A percentile compares a stretch with the other conserved stretches of the same genome.
These are phyloP conservation scores for Tricholoma bakamatsutake DNA, from an alignment of 768 basidiomycete genomes.

Conservation along the genomic window DNA sequence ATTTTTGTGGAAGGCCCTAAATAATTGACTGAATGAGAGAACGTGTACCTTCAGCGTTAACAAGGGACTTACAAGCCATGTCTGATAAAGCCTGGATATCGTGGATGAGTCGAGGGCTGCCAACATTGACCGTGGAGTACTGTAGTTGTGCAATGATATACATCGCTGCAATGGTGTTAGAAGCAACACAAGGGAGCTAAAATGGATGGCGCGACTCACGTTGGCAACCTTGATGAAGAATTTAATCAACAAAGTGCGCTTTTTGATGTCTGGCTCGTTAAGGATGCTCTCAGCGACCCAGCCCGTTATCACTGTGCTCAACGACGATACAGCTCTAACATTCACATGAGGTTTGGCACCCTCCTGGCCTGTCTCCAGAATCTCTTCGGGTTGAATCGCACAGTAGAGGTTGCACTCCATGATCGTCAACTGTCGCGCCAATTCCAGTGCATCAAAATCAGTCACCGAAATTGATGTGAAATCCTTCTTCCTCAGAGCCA, in stretches of 20 bases:
- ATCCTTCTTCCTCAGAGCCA: conserved; percentile 59
- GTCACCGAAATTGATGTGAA: conserved; percentile 61
- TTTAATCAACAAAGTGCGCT: conserved; percentile 70
- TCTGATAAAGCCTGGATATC: conserved; percentile 86
- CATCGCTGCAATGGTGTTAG: conserved; percentile 58
- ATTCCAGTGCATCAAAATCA: conserved; percentile 91
- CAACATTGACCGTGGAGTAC: conserved; percentile 86
- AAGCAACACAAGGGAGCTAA: not conserved
- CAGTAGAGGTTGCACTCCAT: conserved; percentile 90
- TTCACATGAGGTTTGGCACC: conserved; percentile 57
- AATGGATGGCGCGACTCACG: conserved; percentile 40
- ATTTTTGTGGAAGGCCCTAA: conserved; percentile 83
- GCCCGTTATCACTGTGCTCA: conserved; percentile 91
- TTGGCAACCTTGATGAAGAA: conserved; percentile 94
- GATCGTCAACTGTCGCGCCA: conserved; percentile 89
- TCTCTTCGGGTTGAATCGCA: conserved; percentile 81
- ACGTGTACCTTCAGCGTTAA: not conserved
- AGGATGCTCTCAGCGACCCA: conserved; percentile 96
- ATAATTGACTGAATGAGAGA: not conserved
- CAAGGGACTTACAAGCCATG: conserved; percentile 75
- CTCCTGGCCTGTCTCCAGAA: conserved; percentile 78
- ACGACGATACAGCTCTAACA: conserved; percentile 76
- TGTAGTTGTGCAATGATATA: conserved; percentile 79
- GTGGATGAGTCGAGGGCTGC: conserved; percentile 95
- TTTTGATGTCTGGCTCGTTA: conserved; percentile 85